Evolutionary conservation across 768 basidiomycete genomes (phyloP), one percentile per base, ranked within the genome.

Genomic region (Termitomyces sp.): DNA sequence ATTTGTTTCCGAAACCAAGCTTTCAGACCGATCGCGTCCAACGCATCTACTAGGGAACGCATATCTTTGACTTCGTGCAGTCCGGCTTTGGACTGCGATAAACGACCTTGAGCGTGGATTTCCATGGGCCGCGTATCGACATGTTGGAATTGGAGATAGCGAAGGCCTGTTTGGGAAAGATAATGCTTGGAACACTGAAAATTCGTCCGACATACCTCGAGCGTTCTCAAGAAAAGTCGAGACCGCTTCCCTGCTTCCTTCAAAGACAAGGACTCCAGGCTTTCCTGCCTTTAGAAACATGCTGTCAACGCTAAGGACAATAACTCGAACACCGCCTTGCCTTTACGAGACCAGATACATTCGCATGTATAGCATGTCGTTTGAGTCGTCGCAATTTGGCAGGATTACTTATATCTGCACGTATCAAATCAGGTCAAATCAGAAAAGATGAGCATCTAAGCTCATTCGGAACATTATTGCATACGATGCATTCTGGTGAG

Each of bases 111-210:
- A 31, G 42, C 26, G 14, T 59, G 55, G 26, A 51, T 31, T 1
- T 55, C 59, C 32, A 74, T 59, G 29, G 66, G 67, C 10, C 69
- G 68, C 3, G 73, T 77, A 58, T 70, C 70, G 10, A 79, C 67
- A 47, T 77, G 76, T 57, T 71, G 75, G 56, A 77, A 77, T 49
- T 75, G 73, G n/a, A 77, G 68, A 61, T 77, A 79, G 1, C 75
- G 72, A 53, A 77, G 62, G 24, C 68, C 76, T 77, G 24, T 3
- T 31, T 9, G 13, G n/a, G n/a, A 43, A 20, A 49, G 16, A 47
- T 39, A 22, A 7, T 5, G n/a, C n/a, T n/a, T n/a, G 14, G 8
- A 29, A 24, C 5, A 2, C 18, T 20, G 32, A 13, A 20, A 37
- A 18, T 12, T 8, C 34, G 16, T 34, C 14, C 3, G 3, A 55